Conservation (phyloP, 345 rosid genomes). For the Boechera stricta region DNA sequence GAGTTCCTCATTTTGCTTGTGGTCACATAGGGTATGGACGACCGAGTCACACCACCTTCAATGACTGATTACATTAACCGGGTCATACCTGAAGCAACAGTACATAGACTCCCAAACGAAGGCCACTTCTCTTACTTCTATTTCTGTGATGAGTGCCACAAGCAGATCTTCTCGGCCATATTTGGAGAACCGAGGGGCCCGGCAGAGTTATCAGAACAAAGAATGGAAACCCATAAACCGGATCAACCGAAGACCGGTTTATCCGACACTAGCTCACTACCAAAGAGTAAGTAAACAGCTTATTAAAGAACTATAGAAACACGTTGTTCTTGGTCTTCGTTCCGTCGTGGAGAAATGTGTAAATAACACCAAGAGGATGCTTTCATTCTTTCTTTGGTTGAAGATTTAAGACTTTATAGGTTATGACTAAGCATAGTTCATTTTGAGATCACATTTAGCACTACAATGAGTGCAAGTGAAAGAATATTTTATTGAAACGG, state of each 20-base stretch:
- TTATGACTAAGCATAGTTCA: conserved; percentile 8
- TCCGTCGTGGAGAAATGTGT: conserved; percentile 35
- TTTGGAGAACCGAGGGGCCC: conserved; percentile 76
- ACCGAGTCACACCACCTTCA: conserved; percentile 68
- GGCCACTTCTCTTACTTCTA: conserved; percentile 88
- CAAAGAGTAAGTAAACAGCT: conserved; percentile 42
- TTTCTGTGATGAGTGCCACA: conserved; percentile 83
- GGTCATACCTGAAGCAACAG: conserved; percentile 67
- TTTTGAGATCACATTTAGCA: conserved; percentile 32
- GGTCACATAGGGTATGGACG: conserved; percentile 76
- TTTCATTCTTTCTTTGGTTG: conserved; percentile 26
- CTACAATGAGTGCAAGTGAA: conserved; percentile 25
- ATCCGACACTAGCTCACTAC: conserved; percentile 17
- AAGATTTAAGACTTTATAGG: conserved; percentile 19
- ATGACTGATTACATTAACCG: conserved; percentile 71
- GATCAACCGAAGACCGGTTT: not conserved
- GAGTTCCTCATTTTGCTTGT: conserved; percentile 23
- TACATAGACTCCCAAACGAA: conserved; percentile 74
- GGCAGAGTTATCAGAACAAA: conserved; percentile 46
- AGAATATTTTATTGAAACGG: not conserved
- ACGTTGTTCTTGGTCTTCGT: conserved; percentile 27
- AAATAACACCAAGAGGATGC: conserved; percentile 36
- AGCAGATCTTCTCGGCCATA: conserved; percentile 67
- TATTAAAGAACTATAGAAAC: conserved; percentile 29
- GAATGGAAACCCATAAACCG: conserved; percentile 32